Base-by-base conservation (phyloP, 1,284 basidiomycete genomes). In the Pseudozyma hubeiensis region DNA sequence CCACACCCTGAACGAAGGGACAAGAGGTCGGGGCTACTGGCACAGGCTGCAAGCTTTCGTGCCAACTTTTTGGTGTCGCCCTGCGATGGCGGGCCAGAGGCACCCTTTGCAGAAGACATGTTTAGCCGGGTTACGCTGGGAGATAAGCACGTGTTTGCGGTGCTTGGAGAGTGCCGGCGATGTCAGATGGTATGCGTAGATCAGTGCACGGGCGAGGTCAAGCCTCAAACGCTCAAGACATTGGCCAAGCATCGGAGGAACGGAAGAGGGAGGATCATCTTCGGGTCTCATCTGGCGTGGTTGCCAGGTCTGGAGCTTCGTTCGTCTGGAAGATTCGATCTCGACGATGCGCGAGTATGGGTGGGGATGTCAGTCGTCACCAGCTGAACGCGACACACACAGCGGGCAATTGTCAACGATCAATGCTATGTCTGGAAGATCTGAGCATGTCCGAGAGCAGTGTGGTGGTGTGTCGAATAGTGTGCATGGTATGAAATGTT, bases 161-260 rank as follows among this genome's bases (percentile, higher is more conserved):
- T 73, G 34, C 49, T 78, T 7, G 75, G 71, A 17, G 61, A 63
- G 39, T 78, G 76, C 30, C 48, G 72, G 17, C 50, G 76, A 10
- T 78, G 76, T 34, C 67, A 75, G 63, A 78, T 78, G 76, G 67
- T 75, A 2, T 75, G 67, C 43, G 60, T 78, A 17, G 76, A 78
- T 47, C 71, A 75, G 19, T 16, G 48, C 34, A 75, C 67, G 8
- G 76, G 72, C 34, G 51, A 68, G 34, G 53, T 61, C 30, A 64
- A 49, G 50, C 76, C 72, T 8, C 54, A 72, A 52, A 75, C 63
- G 17, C 35, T 78, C 19, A 65, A 64, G 43, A 63, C 66, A 9
- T 35, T 78, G 35, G 67, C 72, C 5, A 62, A 62, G 46, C 48
- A 58, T 24, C 45, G 76, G 24, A 64, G 76, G 33, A 67, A 70